Conservation (phyloP, 352 stramenopile genomes). For the Globisporangium mamillatum region DNA sequence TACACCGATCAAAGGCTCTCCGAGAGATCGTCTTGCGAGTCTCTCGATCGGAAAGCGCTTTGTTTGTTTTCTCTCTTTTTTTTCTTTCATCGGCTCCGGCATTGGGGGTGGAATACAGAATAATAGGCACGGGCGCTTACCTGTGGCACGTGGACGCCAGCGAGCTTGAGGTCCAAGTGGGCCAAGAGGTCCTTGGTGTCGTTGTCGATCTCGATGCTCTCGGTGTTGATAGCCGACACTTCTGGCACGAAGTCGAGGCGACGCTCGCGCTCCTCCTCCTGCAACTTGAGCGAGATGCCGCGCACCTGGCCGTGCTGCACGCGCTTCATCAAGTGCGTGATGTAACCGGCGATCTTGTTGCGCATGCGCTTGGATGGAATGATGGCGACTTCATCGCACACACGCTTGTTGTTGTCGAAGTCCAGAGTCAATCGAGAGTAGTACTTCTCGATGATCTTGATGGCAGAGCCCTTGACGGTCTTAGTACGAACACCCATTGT, state of each 20-base stretch:
- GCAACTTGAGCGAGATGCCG: constrained; percentile 99
- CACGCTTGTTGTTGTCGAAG: constrained; percentile 99
- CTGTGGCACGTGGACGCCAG: constrained; percentile 87
- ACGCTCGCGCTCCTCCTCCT: constrained; percentile 99
- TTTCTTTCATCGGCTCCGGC: constrained; percentile 75
- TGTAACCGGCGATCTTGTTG: constrained; percentile 99
- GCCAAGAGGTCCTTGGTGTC: constrained; percentile 99
- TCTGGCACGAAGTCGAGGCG: constrained; percentile 99
- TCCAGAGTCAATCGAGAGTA: constrained; percentile 99
- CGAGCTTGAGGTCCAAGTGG: constrained; percentile 92
- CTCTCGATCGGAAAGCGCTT: constrained; percentile 14
- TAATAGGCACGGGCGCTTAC: constrained; percentile 39
- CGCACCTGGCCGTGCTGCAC: constrained; percentile 99
- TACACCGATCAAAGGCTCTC: constrained; percentile 45
- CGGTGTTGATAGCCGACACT: constrained; percentile 92
- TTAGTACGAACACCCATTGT: constrained; percentile 99
- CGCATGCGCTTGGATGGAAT: constrained; percentile 99
- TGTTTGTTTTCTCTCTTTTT: constrained; percentile 20
- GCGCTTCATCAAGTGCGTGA: constrained; percentile 99
- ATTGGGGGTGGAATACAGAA: constrained; percentile 41
- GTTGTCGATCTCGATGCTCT: constrained; percentile 96
- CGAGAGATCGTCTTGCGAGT: constrained; percentile 12
- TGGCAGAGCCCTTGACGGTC: constrained; percentile 99
- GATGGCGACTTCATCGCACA: constrained; percentile 97
- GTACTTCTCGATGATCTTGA: constrained; percentile 99